These are phyloP conservation scores for Liquidambar formosana DNA, from an alignment of 164 flowering plant species.

Conservation along the genomic window DNA sequence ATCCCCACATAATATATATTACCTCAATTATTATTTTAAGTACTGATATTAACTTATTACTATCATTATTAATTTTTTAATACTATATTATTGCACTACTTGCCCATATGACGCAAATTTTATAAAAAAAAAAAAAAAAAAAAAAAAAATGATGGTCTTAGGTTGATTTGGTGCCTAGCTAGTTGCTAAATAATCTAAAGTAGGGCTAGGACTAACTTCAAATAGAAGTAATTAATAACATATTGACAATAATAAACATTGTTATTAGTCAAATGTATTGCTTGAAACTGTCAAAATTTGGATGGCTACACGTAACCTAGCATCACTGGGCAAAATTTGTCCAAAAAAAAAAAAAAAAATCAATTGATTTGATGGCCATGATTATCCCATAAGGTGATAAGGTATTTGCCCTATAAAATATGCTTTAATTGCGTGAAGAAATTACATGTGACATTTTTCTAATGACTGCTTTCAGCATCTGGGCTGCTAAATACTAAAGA, in stretches of 20 bases:
- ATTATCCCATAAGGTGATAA: too few relatives aligned
- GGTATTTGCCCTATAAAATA: background rate
- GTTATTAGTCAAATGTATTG: background rate
- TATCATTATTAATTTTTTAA: too few relatives aligned
- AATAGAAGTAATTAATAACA: too few relatives aligned
- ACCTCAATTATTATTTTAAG: too few relatives aligned
- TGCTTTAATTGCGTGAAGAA: background rate
- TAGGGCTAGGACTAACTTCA: too few relatives aligned
- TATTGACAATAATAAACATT: too few relatives aligned
- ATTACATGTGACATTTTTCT: background rate
- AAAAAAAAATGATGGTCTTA: background rate
- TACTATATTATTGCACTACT: background rate
- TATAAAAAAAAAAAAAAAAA: too few relatives aligned
- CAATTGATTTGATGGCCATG: background rate
- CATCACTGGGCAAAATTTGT: too few relatives aligned
- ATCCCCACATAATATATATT: too few relatives aligned
- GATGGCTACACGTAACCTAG: background rate
- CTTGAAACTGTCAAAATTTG: background rate
- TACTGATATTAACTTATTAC: too few relatives aligned
- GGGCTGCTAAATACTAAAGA: conserved; percentile 20
- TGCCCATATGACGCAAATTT: background rate
- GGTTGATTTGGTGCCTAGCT: too few relatives aligned
- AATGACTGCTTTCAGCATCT: conserved; percentile 16
- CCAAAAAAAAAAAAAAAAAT: background rate
- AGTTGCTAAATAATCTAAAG: too few relatives aligned